These are phyloP conservation scores for Nematocida sp. DNA, from an alignment of 371 early-diverging fungal genomes.

Conservation along the genomic window DNA sequence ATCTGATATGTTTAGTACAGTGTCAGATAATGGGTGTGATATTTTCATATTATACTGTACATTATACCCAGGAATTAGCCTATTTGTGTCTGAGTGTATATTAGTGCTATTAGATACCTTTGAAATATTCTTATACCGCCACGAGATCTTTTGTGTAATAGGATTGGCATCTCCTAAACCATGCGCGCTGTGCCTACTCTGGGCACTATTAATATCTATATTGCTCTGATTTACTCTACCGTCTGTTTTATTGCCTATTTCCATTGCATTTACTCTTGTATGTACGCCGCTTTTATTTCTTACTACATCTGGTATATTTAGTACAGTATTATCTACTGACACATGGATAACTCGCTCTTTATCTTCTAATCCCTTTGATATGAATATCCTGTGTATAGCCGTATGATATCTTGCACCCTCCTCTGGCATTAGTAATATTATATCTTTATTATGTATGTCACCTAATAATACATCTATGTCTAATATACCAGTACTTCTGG, in stretches of 20 bases:
- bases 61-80: no score
- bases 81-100: background rate
- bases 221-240: no score
- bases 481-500: constrained; percentile 27
- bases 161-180: background rate
- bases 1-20: background rate
- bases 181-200: background rate
- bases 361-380: constrained; percentile 46
- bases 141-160: constrained; percentile 19
- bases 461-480: constrained; percentile 32
- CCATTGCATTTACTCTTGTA: no score
- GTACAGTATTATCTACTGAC: constrained; percentile 23
- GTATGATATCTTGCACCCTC: constrained; percentile 45
- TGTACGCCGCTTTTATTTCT: background rate
- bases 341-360: constrained; percentile 21
- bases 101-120: constrained; percentile 1
- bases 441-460: constrained; percentile 16
- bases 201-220: background rate
- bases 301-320: constrained; percentile 1
- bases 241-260: no score
- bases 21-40: constrained; percentile 2
- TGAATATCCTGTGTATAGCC: constrained; percentile 42
- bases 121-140: constrained; percentile 48
- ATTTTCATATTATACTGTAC: constrained; percentile 10
- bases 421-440: constrained; percentile 29